These are phyloP conservation scores for Rhodotorula sp. DNA, from an alignment of 1,284 basidiomycete species.

Conservation along the genomic window DNA sequence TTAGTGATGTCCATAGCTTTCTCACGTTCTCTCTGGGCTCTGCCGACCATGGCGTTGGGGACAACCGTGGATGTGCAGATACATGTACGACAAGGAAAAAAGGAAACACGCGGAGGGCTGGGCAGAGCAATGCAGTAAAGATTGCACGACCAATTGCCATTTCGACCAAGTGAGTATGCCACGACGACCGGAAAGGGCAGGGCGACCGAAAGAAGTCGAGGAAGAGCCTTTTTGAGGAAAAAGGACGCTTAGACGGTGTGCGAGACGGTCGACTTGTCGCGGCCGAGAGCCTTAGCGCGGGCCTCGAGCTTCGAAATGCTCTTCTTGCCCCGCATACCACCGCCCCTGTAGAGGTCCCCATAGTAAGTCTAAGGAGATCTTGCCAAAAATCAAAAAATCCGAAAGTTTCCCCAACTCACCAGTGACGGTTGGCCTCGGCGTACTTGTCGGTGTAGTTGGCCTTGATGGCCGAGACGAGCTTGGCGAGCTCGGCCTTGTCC, in stretches of 20 bases:
- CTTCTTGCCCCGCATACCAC: conserved; percentile 15
- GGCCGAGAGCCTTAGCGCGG: conserved; percentile 86
- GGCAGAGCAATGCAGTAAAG: too few relatives aligned
- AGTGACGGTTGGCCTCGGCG: conserved; percentile 83
- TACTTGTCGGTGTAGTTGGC: conserved; percentile 98
- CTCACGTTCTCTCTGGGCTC: too few relatives aligned
- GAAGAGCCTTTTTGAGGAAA: neutral
- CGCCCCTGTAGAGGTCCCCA: neutral
- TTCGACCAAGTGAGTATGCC: too few relatives aligned
- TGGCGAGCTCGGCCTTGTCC: conserved; percentile 89
- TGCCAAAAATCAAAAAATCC: too few relatives aligned
- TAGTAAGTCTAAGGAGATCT: too few relatives aligned
- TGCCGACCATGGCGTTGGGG: too few relatives aligned
- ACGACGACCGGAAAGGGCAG: too few relatives aligned
- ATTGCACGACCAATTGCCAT: too few relatives aligned
- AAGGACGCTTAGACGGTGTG: neutral
- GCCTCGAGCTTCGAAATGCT: conserved; percentile 79
- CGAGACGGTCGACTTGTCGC: conserved; percentile 44
- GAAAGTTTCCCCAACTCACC: conserved; percentile 65
- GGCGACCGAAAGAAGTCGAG: neutral
- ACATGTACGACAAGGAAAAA: too few relatives aligned
- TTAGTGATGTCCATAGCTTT: too few relatives aligned
- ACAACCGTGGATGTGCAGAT: too few relatives aligned
- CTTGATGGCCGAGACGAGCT: conserved; percentile 89
- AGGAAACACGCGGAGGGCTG: too few relatives aligned